These are phyloP conservation scores for Mortierella sp. DNA, from an alignment of 371 early-diverging fungal genomes.

Conservation along the genomic window DNA sequence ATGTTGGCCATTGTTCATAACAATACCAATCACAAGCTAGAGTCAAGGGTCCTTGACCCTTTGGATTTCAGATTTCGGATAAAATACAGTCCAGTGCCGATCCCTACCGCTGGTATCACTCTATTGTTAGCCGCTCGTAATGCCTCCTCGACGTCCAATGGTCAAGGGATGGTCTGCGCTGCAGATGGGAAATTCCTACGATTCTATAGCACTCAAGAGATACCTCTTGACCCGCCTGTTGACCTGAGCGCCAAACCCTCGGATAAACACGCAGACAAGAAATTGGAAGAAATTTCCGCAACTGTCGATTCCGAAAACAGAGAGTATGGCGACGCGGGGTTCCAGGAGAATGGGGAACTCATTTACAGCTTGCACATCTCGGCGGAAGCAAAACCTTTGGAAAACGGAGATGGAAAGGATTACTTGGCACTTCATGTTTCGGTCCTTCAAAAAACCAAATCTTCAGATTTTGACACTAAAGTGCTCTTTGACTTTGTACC, in stretches of 20 bases:
- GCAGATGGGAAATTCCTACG: constrained; percentile 13
- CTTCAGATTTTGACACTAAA: too few relatives aligned
- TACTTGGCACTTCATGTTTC: too few relatives aligned
- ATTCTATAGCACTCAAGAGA: neutral
- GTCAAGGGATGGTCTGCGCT: constrained; percentile 26
- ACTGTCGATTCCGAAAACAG: too few relatives aligned
- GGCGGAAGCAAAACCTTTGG: too few relatives aligned
- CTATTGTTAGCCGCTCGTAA: neutral
- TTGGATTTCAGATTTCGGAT: constrained; percentile 27
- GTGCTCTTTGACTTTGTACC: neutral
- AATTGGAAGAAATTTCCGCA: too few relatives aligned
- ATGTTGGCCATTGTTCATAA: constrained; percentile 29
- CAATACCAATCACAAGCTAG: constrained; percentile 25
- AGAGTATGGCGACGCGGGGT: too few relatives aligned
- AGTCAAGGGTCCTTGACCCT: constrained; percentile 29
- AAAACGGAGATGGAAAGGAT: too few relatives aligned
- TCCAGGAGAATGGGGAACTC: too few relatives aligned
- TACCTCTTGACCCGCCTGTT: constrained; percentile 16
- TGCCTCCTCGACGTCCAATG: constrained; percentile 4
- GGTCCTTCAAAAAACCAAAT: too few relatives aligned
- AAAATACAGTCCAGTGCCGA: constrained; percentile 21
- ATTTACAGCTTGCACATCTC: too few relatives aligned
- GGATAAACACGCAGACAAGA: too few relatives aligned
- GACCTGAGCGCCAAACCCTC: too few relatives aligned
- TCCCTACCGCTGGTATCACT: constrained; percentile 33